phyloP scores from a whole-genome alignment of 371 early-diverging fungal species.

The Actinomortierella ambigua region DNA sequence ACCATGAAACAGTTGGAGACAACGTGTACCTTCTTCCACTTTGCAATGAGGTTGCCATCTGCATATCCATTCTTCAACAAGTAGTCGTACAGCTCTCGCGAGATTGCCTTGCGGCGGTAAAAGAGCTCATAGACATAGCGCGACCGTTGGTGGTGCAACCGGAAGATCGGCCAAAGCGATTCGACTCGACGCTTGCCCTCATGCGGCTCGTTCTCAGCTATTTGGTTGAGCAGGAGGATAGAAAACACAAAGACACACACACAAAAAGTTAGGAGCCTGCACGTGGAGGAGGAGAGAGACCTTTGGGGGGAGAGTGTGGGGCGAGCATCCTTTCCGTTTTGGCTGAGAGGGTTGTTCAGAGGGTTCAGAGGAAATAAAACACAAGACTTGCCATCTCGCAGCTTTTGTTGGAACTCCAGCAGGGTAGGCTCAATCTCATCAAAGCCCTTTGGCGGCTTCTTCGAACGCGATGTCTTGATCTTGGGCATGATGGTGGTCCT shows the following conservation, averaged over 20 bases:
- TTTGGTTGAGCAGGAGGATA: slow-evolving; percentile 8
- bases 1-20: no score
- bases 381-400: slow-evolving; percentile 88
- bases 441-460: slow-evolving; percentile 93
- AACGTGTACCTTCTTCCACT: slow-evolving; percentile 99
- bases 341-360: no score
- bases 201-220: slow-evolving; percentile 95
- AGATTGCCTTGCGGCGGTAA: slow-evolving; percentile 94
- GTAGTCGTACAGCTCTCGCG: slow-evolving; percentile 91
- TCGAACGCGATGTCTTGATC: slow-evolving; percentile 74
- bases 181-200: slow-evolving; percentile 95
- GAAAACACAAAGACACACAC: slow-evolving; percentile 4
- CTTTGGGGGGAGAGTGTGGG: no score
- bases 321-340: no score
- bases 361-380: no score
- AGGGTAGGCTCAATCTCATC: slow-evolving; percentile 96
- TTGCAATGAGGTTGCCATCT: slow-evolving; percentile 94
- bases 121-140: slow-evolving; percentile 96
- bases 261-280: neutral
- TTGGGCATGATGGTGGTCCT: slow-evolving; percentile 69
- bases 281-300: no score
- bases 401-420: slow-evolving; percentile 88
- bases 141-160: slow-evolving; percentile 96
- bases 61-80: slow-evolving; percentile 90
- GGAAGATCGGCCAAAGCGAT: slow-evolving; percentile 94